Evolutionary conservation across 1,139 yeast species (phyloP).

Genomic region (Yamadazyma dushanensis): DNA sequence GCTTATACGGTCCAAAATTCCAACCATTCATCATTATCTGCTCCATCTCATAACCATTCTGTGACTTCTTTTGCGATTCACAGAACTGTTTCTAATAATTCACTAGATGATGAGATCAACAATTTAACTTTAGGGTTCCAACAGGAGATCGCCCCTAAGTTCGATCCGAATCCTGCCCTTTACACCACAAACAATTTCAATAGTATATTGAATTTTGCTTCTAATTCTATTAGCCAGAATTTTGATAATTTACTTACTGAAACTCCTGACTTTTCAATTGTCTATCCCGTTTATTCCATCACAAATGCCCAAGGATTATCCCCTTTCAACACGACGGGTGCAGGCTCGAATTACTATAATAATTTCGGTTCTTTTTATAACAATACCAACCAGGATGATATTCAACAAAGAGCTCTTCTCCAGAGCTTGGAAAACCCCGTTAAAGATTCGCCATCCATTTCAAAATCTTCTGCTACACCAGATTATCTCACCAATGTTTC

Average conservation of each 20-base stretch:
- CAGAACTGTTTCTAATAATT: slow-evolving; percentile 1
- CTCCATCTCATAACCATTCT: not conserved
- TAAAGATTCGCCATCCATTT: not conserved
- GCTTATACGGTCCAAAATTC: not conserved
- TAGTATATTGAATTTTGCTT: slow-evolving; percentile 19
- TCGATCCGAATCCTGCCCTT: slow-evolving; percentile 3
- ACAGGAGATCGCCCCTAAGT: slow-evolving; percentile 2
- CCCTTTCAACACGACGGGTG: not conserved
- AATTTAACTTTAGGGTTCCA: slow-evolving; percentile 16
- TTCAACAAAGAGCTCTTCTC: slow-evolving; percentile 13
- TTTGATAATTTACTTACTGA: slow-evolving; percentile 29
- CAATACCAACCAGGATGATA: slow-evolving; percentile 3
- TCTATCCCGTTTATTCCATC: slow-evolving; percentile 41
- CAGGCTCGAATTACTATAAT: slow-evolving; percentile 2
- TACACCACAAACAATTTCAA: slow-evolving; percentile 15
- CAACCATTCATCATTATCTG: not conserved
- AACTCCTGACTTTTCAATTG: slow-evolving; percentile 26
- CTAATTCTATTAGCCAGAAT: slow-evolving; percentile 24
- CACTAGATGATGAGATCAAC: slow-evolving; percentile 16
- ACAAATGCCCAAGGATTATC: slow-evolving; percentile 13
- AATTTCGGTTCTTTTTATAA: slow-evolving; percentile 3
- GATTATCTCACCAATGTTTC: slow-evolving; percentile 2
- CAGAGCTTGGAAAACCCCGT: slow-evolving; percentile 11
- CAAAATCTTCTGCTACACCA: not conserved
- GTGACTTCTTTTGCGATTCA: not conserved